A percentile compares a stretch with the other conserved stretches of the same genome.
Evolutionary conservation across 345 rosid species (phyloP).

Genomic region (Linum lewisii): DNA sequence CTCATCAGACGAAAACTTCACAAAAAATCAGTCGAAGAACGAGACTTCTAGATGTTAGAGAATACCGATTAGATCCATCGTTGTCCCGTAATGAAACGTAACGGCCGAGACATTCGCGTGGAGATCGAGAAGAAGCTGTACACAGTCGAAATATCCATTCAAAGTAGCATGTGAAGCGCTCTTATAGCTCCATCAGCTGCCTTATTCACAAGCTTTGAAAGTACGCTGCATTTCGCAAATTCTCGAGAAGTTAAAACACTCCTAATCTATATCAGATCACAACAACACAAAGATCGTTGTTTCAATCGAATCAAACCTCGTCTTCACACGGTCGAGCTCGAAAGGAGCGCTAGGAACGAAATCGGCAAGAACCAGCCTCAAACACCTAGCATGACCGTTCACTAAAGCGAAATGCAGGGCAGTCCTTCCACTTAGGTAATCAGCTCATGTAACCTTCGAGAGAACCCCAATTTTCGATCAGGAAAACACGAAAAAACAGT

Average conservation of each 20-base stretch:
- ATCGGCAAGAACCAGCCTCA: conserved; percentile 85
- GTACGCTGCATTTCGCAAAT: conserved; percentile 72
- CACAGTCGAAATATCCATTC: conserved; percentile 91
- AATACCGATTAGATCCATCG: conserved; percentile 96
- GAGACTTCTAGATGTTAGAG: conserved; percentile 25
- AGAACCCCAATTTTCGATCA: too few relatives aligned
- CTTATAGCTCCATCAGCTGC: conserved; percentile 98
- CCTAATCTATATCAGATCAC: too few relatives aligned
- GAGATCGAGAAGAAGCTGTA: conserved; percentile 90
- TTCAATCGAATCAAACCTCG: conserved; percentile 46
- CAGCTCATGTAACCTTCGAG: conserved; percentile 75
- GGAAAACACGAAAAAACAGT: too few relatives aligned
- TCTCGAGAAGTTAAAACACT: too few relatives aligned
- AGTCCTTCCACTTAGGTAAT: conserved; percentile 90
- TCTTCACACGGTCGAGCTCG: conserved; percentile 40
- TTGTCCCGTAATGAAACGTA: conserved; percentile 90
- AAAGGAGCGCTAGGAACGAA: conserved; percentile 76
- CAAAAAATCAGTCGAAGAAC: conserved; percentile 13
- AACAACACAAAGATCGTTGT: too few relatives aligned
- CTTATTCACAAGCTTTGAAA: conserved; percentile 86
- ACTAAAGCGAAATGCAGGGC: conserved; percentile 93
- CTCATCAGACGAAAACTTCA: conserved; percentile 27
- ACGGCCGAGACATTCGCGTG: conserved; percentile 74
- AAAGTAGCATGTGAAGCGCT: conserved; percentile 96
- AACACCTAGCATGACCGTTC: conserved; percentile 86